A percentile compares a stretch with the other conserved stretches of the same genome.
Conservation (phyloP, 768 basidiomycete genomes). For the Asterophora lycoperdoides region DNA sequence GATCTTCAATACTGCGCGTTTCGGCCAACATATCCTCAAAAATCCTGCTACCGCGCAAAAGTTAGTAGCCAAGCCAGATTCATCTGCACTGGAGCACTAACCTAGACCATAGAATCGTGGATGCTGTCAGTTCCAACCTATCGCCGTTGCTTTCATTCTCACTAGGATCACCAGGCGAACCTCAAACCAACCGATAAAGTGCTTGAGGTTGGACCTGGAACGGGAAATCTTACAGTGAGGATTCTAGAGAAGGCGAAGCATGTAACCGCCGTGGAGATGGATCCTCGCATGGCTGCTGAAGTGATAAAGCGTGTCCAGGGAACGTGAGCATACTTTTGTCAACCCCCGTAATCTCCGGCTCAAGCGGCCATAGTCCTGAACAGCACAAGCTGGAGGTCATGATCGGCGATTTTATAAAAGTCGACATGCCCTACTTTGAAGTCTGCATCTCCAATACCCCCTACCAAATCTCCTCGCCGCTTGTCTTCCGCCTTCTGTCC, state of each 20-base stretch:
- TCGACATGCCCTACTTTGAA: conserved; percentile 96
- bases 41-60: conserved; percentile 88
- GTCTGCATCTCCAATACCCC: conserved; percentile 99
- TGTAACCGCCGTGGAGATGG: conserved; percentile 94
- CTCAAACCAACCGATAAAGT: conserved; percentile 93
- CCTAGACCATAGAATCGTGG: conserved; percentile 34
- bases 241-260: conserved; percentile 92
- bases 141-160: not conserved
- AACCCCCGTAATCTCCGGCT: not conserved
- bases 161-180: conserved; percentile 57
- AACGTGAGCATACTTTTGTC: conserved; percentile 60
- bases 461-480: conserved; percentile 97
- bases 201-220: conserved; percentile 96
- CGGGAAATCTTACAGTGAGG: conserved; percentile 91
- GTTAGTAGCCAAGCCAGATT: conserved; percentile 38
- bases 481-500: conserved; percentile 94
- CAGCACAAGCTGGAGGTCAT: conserved; percentile 93
- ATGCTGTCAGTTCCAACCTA: conserved; percentile 32
- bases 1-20: conserved; percentile 90
- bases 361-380: conserved; percentile 61
- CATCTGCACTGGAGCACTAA: conserved; percentile 5
- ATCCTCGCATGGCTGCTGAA: conserved; percentile 98
- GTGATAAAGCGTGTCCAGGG: conserved; percentile 96
- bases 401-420: conserved; percentile 97
- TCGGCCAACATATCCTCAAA: conserved; percentile 97